These are phyloP conservation scores for Rhodotorula graminis DNA, from an alignment of 768 basidiomycete genomes.

Conservation along the genomic window DNA sequence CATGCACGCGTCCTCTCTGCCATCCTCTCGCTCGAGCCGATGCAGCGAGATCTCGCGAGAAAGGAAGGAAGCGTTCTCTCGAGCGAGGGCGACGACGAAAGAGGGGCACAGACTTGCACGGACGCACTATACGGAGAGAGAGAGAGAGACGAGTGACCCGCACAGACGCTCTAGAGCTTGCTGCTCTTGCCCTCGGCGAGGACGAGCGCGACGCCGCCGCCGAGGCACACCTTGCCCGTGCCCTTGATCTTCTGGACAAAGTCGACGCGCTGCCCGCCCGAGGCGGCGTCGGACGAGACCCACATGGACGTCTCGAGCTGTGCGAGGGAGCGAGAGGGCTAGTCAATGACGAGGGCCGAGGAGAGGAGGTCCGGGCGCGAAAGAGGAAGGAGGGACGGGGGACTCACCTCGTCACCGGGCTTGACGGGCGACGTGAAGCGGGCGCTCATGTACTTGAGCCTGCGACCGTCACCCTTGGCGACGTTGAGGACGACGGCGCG, in stretches of 20 bases:
- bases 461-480: slow-evolving; percentile 59
- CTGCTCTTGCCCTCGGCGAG: neutral
- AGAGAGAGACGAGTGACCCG: neutral
- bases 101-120: neutral
- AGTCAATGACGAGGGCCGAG: too few relatives aligned
- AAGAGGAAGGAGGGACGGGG: neutral
- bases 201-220: slow-evolving; percentile 35
- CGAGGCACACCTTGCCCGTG: slow-evolving; percentile 32
- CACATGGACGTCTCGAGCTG: slow-evolving; percentile 36
- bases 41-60: too few relatives aligned
- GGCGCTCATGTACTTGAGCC: slow-evolving; percentile 64
- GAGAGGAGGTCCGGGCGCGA: neutral
- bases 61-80: too few relatives aligned
- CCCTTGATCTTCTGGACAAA: slow-evolving; percentile 41
- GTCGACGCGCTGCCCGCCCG: slow-evolving; percentile 34
- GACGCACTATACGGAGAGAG: neutral
- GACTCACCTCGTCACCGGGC: slow-evolving; percentile 28
- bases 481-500: slow-evolving; percentile 65
- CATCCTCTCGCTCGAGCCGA: too few relatives aligned
- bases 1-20: too few relatives aligned
- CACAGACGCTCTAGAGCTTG: slow-evolving; percentile 13
- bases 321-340: neutral
- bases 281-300: slow-evolving; percentile 23
- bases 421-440: slow-evolving; percentile 65
- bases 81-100: too few relatives aligned